Evolutionary conservation across 345 rosid genomes (phyloP).

Genomic region (Euphorbia lathyris): DNA sequence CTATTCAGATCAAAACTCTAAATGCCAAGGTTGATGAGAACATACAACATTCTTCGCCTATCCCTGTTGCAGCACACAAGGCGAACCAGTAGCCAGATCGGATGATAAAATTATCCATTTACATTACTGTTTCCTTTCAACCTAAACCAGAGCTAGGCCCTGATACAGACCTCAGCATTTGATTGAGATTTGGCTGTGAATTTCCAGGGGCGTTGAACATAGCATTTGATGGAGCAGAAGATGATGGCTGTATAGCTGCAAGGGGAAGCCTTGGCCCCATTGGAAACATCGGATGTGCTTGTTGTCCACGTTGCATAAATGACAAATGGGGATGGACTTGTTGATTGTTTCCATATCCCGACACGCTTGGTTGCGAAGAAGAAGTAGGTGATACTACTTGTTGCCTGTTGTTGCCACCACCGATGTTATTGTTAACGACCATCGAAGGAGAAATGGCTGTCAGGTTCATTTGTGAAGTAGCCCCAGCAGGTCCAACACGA

Average conservation of each 20-base stretch:
- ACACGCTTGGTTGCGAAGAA: conserved; percentile 58
- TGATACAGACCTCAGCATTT: conserved; percentile 60
- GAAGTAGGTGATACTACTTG: conserved; percentile 52
- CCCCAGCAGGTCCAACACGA: conserved; percentile 55
- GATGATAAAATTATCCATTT: conserved; percentile 10
- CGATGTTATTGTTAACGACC: conserved; percentile 46
- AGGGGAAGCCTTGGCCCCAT: conserved; percentile 77
- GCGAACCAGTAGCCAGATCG: conserved; percentile 3
- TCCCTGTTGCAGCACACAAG: conserved; percentile 12
- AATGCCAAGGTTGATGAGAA: neutral
- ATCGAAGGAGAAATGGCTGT: conserved; percentile 52
- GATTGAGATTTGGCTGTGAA: conserved; percentile 51
- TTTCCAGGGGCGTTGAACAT: conserved; percentile 50
- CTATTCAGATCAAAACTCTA: conserved; percentile 19
- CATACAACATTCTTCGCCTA: conserved; percentile 4
- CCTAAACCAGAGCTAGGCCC: conserved; percentile 66
- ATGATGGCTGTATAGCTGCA: conserved; percentile 62
- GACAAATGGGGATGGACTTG: conserved; percentile 70
- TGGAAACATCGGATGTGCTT: conserved; percentile 50
- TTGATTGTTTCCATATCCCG: conserved; percentile 57
- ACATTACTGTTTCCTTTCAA: conserved; percentile 21
- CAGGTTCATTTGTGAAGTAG: conserved; percentile 42
- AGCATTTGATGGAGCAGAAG: conserved; percentile 50
- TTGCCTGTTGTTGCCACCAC: conserved; percentile 39
- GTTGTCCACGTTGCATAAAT: conserved; percentile 58